Conservation (phyloP, 108 stramenopile genomes). For the Phaeodactylum tricornutum region DNA sequence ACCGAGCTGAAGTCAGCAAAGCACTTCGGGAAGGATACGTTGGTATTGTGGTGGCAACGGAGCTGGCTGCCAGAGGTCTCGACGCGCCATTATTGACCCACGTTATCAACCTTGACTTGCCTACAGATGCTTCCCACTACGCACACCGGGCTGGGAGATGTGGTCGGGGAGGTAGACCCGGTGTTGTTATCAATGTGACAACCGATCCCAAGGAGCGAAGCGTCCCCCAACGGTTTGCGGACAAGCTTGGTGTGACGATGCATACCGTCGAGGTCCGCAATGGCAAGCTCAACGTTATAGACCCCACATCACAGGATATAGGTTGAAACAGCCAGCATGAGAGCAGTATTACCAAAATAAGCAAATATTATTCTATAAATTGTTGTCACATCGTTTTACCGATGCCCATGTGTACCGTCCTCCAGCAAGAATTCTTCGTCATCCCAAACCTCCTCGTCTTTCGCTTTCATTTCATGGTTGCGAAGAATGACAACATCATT, state of each 20-base stretch:
- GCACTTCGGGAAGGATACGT: constrained; percentile 78
- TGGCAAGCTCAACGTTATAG: constrained; percentile 50
- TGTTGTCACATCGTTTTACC: no score
- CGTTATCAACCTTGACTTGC: constrained; percentile 81
- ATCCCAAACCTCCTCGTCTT: constrained; percentile 25
- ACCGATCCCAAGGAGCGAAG: constrained; percentile 54
- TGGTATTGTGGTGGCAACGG: constrained; percentile 81
- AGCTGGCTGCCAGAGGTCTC: constrained; percentile 79
- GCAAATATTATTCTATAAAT: no score
- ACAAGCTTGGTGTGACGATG: constrained; percentile 55
- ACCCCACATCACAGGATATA: no score
- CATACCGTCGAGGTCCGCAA: constrained; percentile 52
- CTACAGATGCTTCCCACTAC: constrained; percentile 84
- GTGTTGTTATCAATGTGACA: constrained; percentile 78
- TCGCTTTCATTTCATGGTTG: constrained; percentile 23
- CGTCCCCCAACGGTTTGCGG: constrained; percentile 64
- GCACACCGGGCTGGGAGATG: constrained; percentile 80
- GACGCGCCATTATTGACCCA: constrained; percentile 86
- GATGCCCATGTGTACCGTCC: no score
- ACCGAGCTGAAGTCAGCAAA: constrained; percentile 77
- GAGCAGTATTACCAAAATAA: no score
- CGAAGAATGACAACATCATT: constrained; percentile 61
- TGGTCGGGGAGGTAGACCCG: constrained; percentile 82
- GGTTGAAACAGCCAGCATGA: no score
- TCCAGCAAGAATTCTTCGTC: constrained; percentile 40